These are phyloP conservation scores for Beauveria brongniartii DNA, from an alignment of 2,329 filamentous ascomycete species.

Conservation along the genomic window DNA sequence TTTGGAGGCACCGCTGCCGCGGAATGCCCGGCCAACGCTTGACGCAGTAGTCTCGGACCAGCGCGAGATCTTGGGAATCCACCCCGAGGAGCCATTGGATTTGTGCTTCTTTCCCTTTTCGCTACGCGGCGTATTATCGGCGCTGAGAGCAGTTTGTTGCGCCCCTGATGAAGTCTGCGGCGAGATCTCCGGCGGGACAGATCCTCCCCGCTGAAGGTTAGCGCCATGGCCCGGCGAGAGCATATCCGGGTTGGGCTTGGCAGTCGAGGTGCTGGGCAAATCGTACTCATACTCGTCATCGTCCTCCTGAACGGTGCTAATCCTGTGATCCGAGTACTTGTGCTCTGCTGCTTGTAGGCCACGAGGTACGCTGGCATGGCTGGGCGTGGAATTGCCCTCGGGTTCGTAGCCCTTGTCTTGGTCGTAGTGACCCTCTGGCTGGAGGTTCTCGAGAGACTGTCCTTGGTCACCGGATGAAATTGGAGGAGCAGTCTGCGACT, in stretches of 20 bases:
- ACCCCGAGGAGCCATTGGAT: slow-evolving; percentile 67
- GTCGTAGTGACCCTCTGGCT: slow-evolving; percentile 54
- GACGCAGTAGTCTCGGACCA: slow-evolving; percentile 97
- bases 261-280: slow-evolving; percentile 30
- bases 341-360: slow-evolving; percentile 43
- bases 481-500: slow-evolving; percentile 45
- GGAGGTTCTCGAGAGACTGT: slow-evolving; percentile 61
- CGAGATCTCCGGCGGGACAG: slow-evolving; percentile 49
- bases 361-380: slow-evolving; percentile 66
- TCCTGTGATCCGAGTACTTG: slow-evolving; percentile 65
- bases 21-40: slow-evolving; percentile 71
- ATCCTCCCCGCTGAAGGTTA: slow-evolving; percentile 36
- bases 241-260: slow-evolving; percentile 37
- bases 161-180: slow-evolving; percentile 42
- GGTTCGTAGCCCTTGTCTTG: slow-evolving; percentile 73
- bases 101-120: slow-evolving; percentile 84
- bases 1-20: slow-evolving; percentile 51
- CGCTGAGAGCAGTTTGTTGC: slow-evolving; percentile 44
- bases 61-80: slow-evolving; percentile 86
- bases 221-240: slow-evolving; percentile 51
- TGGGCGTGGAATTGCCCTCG: slow-evolving; percentile 65
- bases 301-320: slow-evolving; percentile 81
- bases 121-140: slow-evolving; percentile 67
- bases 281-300: slow-evolving; percentile 65
- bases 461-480: slow-evolving; percentile 41